Conservation (phyloP, 2,329 filamentous ascomycete genomes). For the Zalaria sp. region DNA sequence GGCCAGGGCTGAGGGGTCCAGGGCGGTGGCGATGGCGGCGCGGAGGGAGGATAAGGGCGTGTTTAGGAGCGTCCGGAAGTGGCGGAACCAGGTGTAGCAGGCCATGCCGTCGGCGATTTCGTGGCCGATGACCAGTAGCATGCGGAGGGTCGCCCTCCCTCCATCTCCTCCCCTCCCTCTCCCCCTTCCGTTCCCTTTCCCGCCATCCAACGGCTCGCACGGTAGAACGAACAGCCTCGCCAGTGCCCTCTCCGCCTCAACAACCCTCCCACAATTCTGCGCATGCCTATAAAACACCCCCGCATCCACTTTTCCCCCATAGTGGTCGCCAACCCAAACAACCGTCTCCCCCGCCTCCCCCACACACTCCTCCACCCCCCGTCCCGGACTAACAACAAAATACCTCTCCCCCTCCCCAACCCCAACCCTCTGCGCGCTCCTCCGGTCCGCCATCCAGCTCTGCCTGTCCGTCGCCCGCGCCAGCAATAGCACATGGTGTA, state of each 20-base stretch:
- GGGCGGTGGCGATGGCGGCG: conserved; percentile 8
- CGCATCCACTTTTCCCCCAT: conserved; percentile 13
- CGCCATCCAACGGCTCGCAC: conserved; percentile 9
- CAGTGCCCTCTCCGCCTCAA: conserved; percentile 22
- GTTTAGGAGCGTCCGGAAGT: conserved; percentile 26
- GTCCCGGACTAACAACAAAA: conserved; percentile 22
- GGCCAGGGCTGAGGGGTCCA: conserved; percentile 12
- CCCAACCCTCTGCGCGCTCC: conserved; percentile 1
- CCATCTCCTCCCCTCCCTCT: conserved; percentile 3
- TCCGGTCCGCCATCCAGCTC: conserved; percentile 6
- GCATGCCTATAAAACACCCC: conserved; percentile 27
- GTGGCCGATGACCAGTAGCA: conserved; percentile 28
- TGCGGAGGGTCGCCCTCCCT: conserved; percentile 17
- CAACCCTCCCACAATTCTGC: conserved; percentile 24
- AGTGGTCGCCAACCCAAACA: conserved; percentile 25
- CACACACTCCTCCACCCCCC: conserved; percentile 16
- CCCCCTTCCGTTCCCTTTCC: conserved; percentile 1
- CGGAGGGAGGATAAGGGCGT: conserved; percentile 10
- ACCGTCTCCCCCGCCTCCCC: conserved; percentile 15
- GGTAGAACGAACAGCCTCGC: conserved; percentile 27
- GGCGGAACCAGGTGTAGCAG: conserved; percentile 26
- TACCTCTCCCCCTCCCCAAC: conserved; percentile 6
- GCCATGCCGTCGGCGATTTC: conserved; percentile 31
- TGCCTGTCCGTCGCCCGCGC: conserved; percentile 17
- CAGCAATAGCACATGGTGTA: conserved; percentile 7